A percentile compares a stretch with the other conserved stretches of the same genome.
phyloP scores from a whole-genome alignment of 805 yeast genomes.

The Komagataella pseudopastoris region DNA sequence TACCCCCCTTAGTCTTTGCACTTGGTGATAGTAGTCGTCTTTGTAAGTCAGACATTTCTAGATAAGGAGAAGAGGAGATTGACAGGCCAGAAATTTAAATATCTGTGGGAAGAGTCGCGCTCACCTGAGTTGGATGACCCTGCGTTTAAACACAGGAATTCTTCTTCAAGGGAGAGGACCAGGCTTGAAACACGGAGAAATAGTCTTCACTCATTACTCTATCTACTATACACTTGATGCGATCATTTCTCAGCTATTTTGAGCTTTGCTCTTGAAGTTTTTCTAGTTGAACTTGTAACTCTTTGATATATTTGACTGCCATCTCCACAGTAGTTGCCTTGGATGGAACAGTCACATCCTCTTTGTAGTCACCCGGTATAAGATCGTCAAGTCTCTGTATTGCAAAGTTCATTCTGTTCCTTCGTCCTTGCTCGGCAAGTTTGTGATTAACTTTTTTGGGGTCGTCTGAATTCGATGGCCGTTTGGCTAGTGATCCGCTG shows the following conservation, averaged over 20 bases:
- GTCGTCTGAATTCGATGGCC: neutral
- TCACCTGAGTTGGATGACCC: neutral
- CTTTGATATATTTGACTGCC: conserved; percentile 58
- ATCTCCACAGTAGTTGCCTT: conserved; percentile 94
- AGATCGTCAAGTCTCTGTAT: conserved; percentile 58
- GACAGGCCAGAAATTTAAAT: neutral
- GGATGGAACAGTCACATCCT: conserved; percentile 58
- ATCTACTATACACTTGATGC: neutral
- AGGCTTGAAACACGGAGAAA: neutral
- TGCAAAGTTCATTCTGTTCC: conserved; percentile 86
- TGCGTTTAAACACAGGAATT: neutral
- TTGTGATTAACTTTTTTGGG: conserved; percentile 69
- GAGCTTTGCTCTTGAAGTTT: neutral
- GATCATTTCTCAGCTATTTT: neutral
- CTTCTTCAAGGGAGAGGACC: neutral
- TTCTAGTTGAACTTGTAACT: conserved; percentile 24
- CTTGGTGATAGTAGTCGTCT: conserved; percentile 4
- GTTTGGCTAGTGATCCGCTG: neutral
- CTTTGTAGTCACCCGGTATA: conserved; percentile 46
- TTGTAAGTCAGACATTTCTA: conserved; percentile 4
- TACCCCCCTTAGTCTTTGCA: conserved; percentile 1
- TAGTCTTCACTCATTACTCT: neutral
- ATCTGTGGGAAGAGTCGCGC: neutral
- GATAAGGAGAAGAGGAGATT: neutral
- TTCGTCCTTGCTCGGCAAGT: conserved; percentile 90